phyloP scores from a whole-genome alignment of 208 protist species.

The Novymonas esmeraldas region DNA sequence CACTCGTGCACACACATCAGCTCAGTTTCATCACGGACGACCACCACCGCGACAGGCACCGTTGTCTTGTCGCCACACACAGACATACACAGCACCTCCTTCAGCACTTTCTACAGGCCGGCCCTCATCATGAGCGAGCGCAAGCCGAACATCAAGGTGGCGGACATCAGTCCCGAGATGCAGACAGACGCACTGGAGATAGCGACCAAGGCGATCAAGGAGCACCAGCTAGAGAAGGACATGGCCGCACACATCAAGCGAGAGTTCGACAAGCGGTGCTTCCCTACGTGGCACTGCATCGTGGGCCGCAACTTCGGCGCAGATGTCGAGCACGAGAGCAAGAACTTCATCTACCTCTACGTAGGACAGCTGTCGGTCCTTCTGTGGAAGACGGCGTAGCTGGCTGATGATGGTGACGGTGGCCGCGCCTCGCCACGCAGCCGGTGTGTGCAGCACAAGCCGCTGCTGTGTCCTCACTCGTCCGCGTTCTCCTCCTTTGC shows the following conservation, averaged over 20 bases:
- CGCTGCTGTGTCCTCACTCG: not conserved
- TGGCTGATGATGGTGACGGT: not conserved
- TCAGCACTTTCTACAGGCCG: not conserved
- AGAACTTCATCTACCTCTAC: conserved; percentile 99
- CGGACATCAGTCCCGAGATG: conserved; percentile 96
- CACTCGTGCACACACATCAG: no score
- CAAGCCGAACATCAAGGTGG: conserved; percentile 91
- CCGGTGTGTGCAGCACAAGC: not conserved
- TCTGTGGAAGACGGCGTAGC: conserved; percentile 93
- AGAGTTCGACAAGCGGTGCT: conserved; percentile 99
- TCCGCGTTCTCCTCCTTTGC: not conserved
- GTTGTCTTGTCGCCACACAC: no score
- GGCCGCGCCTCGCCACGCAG: not conserved
- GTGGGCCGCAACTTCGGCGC: conserved; percentile 99
- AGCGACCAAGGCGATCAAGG: conserved; percentile 97
- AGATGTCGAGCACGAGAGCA: conserved; percentile 99
- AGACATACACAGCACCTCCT: conserved; percentile 1
- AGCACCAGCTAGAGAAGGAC: conserved; percentile 99
- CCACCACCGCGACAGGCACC: no score
- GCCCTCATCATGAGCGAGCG: conserved; percentile 66
- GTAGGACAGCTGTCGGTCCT: conserved; percentile 99
- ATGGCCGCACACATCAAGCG: conserved; percentile 99
- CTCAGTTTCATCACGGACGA: no score
- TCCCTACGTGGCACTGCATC: conserved; percentile 99
- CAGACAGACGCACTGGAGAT: conserved; percentile 98